Base-by-base conservation (phyloP, 192 early-diverging fungal genomes). In the Linderina pennispora region DNA sequence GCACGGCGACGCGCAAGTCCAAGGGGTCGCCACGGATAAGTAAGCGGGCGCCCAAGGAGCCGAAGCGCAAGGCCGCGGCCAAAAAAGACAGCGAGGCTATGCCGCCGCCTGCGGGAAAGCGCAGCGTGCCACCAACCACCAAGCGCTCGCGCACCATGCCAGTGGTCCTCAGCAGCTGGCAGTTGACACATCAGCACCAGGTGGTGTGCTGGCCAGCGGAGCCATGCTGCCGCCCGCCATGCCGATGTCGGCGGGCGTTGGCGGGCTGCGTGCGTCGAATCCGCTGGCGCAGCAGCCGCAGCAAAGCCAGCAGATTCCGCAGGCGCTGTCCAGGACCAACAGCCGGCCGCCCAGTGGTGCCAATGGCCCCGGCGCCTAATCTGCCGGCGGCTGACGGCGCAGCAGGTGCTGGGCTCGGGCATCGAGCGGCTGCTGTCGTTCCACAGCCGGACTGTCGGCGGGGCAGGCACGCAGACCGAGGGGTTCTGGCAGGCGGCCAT, bases 401-500 rank as follows among this genome's bases (percentile, higher is more conserved):
- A 42, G 24, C 50, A 55, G 3, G 48, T 60, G 8, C 40, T 67
- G 3, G 65, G 65, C 19, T 8, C 23, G 1, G 58, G 61, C 1
- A 28, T 63, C n/a, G 56, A 60, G 55, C 55, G 52, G 38, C 41
- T 71, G 34, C 55, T 64, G 33, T 40, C 40, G 2, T 59, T 71
- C 40, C 67, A 64, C 40, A 47, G 55, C 18, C 19, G 22, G 4
- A 36, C 64, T 23, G 50, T 35, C 8, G 40, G 33, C 4, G 35
- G 36, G 18, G 36, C 10, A 18, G 45, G 15, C 8, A 18, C 20
- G 37, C 56, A 48, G 19, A 40, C 25, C 19, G 44, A 64, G 18
- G 61, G 52, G 18, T 50, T 43, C 34, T 71, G 67, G 60, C 50
- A 40, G 3, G 10, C 33, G 23, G 48, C 45, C 17, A 33, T 71